Conservation (phyloP, 1,284 basidiomycete genomes). For the Paramarasmius palmivorus region DNA sequence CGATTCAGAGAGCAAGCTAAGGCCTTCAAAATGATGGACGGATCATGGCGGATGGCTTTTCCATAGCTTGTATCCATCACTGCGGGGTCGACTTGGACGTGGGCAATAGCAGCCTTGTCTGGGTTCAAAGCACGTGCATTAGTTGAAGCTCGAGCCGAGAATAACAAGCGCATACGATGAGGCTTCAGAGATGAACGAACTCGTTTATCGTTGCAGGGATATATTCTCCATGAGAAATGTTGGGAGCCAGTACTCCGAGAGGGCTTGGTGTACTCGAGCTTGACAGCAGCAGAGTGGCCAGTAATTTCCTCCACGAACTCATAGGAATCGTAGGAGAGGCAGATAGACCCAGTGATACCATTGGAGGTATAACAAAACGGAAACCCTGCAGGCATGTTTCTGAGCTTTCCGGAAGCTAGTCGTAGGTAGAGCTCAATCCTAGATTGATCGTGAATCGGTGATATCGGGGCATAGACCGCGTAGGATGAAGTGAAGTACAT, state of each 20-base stretch:
- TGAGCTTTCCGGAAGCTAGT: too few relatives aligned
- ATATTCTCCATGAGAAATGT: neutral
- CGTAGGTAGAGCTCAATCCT: too few relatives aligned
- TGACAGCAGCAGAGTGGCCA: neutral
- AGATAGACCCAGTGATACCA: too few relatives aligned
- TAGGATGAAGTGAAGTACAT: too few relatives aligned
- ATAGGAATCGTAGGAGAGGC: neutral
- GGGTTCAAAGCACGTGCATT: neutral
- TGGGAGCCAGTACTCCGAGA: neutral
- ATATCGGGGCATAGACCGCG: too few relatives aligned
- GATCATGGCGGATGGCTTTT: neutral
- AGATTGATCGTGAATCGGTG: too few relatives aligned
- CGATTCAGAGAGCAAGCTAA: neutral
- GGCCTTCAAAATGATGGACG: neutral
- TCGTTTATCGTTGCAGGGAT: neutral
- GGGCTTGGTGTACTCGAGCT: neutral
- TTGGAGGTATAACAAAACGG: neutral
- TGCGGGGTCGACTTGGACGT: conserved; percentile 2
- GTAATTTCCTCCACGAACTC: neutral
- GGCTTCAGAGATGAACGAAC: neutral
- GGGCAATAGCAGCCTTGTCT: neutral
- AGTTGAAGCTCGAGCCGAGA: neutral
- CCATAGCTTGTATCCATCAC: conserved; percentile 1
- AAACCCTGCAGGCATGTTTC: neutral
- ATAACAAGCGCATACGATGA: neutral